These are phyloP conservation scores for Phyllostachys edulis DNA, from an alignment of 176 grass and related monocot species.

Conservation along the genomic window DNA sequence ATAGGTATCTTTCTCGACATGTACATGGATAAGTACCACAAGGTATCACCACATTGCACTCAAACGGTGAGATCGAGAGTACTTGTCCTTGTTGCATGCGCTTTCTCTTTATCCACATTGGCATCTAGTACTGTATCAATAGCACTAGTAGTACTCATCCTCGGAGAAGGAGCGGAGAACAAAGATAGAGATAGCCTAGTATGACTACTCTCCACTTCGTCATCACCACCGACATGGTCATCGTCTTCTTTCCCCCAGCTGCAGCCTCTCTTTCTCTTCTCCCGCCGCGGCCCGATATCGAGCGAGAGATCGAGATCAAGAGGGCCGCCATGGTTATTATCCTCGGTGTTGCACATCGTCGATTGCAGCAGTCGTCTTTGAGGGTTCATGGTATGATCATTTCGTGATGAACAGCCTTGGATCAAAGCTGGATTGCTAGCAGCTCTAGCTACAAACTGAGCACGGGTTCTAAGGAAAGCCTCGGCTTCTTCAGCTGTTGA, in stretches of 20 bases:
- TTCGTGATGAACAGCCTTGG: background rate
- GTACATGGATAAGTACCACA: slow-evolving; percentile 46
- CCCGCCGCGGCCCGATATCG: background rate
- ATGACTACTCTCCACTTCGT: slow-evolving; percentile 11
- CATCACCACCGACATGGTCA: background rate
- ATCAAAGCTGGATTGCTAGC: background rate
- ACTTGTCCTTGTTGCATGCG: slow-evolving; percentile 38
- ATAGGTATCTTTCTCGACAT: slow-evolving; percentile 14
- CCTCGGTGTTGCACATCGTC: background rate
- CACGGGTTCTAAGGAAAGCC: background rate
- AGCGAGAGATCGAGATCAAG: slow-evolving; percentile 45
- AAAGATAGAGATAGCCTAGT: slow-evolving; percentile 35
- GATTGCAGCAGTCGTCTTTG: background rate
- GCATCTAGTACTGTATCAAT: background rate
- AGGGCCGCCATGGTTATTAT: background rate
- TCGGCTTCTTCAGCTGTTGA: slow-evolving; percentile 8
- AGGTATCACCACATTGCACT: slow-evolving; percentile 48
- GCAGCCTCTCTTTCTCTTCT: slow-evolving; percentile 1
- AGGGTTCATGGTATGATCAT: slow-evolving; percentile 14
- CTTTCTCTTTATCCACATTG: slow-evolving; percentile 18
- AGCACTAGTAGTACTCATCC: background rate
- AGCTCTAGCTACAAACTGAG: slow-evolving; percentile 1
- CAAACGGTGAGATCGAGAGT: slow-evolving; percentile 62
- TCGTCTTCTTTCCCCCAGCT: background rate
- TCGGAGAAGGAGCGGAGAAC: slow-evolving; percentile 20